Evolutionary conservation across 2,329 filamentous ascomycete genomes (phyloP), one percentile per base, ranked within the genome.

Genomic region (Malbranchea zuffiana): DNA sequence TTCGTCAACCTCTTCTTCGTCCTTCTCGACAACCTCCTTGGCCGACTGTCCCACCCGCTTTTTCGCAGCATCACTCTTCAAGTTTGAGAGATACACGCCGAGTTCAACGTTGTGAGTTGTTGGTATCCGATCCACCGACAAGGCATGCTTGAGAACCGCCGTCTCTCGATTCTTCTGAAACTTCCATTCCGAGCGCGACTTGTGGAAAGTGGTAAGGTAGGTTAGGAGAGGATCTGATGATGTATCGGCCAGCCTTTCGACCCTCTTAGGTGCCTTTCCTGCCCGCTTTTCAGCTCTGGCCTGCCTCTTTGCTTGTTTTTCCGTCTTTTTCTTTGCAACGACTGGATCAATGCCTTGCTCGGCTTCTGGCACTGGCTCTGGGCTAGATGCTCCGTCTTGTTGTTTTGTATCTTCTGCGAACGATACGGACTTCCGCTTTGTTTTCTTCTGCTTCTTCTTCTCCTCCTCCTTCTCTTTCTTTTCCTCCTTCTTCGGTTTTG

Each of bases 81-180:
- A 62, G 34, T 85, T 84, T 40, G 72, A 67, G 46, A 95, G 74
- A 62, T 95, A 96, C 35, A 75, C 69, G 53, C 80, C 74, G 27
- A 95, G 75, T 15, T 76, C 68, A 31, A 72, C 62, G 41, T 83
- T 77, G 60, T 88, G 74, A 41, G 71, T 64, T 11, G 77, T 63
- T 0, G 86, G 83, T 28, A 95, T 73, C 28, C 74, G 72, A 49
- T 77, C 73, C 46, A 76, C 63, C 47, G 82, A 77, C 55, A 92
- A 83, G 30, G 82, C 63, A 64, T 92, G 78, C 58, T 90, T 88
- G 54, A 95, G 74, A 8, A 95, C 68, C 48, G 83, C 75, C 37
- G 79, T 83, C 60, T 95, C 87, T 54, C 85, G 77, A 49, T 85
- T 87, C 65, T 95, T 95, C 66, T 92, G 93, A 67, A 95, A 96